These are phyloP conservation scores for Chlorella sorokiniana DNA, from an alignment of 139 green algal species.

Conservation along the genomic window DNA sequence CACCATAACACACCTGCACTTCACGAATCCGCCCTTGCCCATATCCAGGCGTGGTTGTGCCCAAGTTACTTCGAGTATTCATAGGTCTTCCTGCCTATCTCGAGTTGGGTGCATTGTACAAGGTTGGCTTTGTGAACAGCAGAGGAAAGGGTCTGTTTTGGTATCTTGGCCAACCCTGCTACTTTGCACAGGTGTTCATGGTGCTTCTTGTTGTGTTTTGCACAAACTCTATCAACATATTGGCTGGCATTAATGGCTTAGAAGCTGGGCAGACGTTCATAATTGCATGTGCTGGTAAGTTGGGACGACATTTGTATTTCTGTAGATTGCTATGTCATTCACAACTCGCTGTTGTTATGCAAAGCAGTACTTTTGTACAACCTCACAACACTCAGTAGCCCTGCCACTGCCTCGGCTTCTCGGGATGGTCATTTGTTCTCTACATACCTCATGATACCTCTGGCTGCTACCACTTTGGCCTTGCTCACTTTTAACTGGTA, in stretches of 20 bases:
- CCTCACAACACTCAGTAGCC: slow-evolving; percentile 56
- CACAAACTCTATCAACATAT: slow-evolving; percentile 99
- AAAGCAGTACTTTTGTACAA: slow-evolving; percentile 84
- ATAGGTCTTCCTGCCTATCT: slow-evolving; percentile 60
- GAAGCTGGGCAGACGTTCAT: slow-evolving; percentile 96
- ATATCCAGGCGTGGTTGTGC: slow-evolving; percentile 69
- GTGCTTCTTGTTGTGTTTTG: slow-evolving; percentile 93
- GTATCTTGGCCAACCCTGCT: background rate
- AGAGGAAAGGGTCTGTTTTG: too few relatives aligned
- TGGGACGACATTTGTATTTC: background rate
- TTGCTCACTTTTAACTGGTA: slow-evolving; percentile 95
- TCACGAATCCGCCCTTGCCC: background rate
- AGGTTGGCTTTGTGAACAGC: too few relatives aligned
- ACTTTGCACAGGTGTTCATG: slow-evolving; percentile 80
- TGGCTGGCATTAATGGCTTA: slow-evolving; percentile 96
- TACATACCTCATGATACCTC: slow-evolving; percentile 88
- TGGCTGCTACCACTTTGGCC: slow-evolving; percentile 80
- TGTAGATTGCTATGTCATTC: background rate
- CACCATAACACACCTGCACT: too few relatives aligned
- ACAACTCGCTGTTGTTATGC: too few relatives aligned
- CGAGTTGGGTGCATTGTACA: slow-evolving; percentile 89
- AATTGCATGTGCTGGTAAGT: slow-evolving; percentile 66
- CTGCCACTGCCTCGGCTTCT: slow-evolving; percentile 14
- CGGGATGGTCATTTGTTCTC: slow-evolving; percentile 95
- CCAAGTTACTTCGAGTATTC: slow-evolving; percentile 67